These are phyloP conservation scores for Petunia hybrid DNA, from an alignment of 305 asterid species.

Conservation along the genomic window DNA sequence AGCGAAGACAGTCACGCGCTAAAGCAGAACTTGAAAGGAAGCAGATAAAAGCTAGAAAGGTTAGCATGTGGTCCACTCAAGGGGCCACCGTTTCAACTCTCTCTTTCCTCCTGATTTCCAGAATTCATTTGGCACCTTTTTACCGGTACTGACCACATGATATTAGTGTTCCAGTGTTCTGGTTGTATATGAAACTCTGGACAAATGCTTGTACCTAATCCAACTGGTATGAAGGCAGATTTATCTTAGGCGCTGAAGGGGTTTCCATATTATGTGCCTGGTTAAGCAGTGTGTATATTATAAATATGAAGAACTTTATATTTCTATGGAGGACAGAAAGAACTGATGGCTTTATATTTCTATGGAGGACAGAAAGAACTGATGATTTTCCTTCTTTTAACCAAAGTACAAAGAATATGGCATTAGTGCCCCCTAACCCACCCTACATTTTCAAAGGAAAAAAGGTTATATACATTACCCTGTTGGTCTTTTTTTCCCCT, in stretches of 20 bases:
- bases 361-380: not conserved
- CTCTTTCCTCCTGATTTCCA: not conserved
- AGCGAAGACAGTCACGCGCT: slow-evolving; percentile 82
- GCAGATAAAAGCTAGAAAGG: slow-evolving; percentile 79
- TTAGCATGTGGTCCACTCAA: slow-evolving; percentile 32
- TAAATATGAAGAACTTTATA: slow-evolving; percentile 5
- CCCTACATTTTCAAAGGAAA: not conserved
- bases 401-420: not conserved
- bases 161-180: not conserved
- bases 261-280: not conserved
- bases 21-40: slow-evolving; percentile 85
- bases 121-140: not conserved
- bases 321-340: slow-evolving; percentile 1
- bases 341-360: not conserved
- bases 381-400: not conserved
- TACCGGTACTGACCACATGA: not conserved
- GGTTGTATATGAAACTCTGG: not conserved
- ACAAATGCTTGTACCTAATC: slow-evolving; percentile 10
- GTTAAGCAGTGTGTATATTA: not conserved
- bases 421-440: not conserved
- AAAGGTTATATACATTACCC: not conserved
- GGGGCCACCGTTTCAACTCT: slow-evolving; percentile 1
- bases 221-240: slow-evolving; percentile 6
- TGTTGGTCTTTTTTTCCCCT: not conserved
- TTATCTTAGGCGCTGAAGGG: not conserved